Evolutionary conservation across 768 basidiomycete species (phyloP).

Genomic region (Mycena alexandri): DNA sequence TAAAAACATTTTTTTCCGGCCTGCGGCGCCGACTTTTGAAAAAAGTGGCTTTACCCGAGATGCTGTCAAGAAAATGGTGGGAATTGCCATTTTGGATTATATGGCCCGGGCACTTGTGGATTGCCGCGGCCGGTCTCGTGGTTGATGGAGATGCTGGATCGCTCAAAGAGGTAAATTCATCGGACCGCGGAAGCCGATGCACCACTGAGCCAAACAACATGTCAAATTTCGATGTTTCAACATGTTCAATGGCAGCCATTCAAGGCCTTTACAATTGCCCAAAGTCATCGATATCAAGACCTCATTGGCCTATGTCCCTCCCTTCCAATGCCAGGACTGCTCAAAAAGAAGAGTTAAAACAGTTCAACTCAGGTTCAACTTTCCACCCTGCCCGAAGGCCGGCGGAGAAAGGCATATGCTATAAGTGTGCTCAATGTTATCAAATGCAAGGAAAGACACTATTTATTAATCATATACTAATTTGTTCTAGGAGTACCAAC

Average conservation of each 20-base stretch:
- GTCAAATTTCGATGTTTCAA: not conserved
- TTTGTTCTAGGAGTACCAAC: not conserved
- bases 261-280: not conserved
- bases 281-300: too few species aligned
- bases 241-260: too few species aligned
- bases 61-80: constrained; percentile 16
- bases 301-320: too few species aligned
- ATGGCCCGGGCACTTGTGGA: constrained; percentile 7
- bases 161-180: constrained; percentile 15
- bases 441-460: too few species aligned
- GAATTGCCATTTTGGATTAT: constrained; percentile 23
- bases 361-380: too few species aligned
- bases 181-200: constrained; percentile 8
- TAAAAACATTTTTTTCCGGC: too few species aligned
- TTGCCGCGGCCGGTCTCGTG: constrained; percentile 21
- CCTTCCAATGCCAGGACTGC: too few species aligned
- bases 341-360: too few species aligned
- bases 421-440: too few species aligned
- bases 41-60: not conserved
- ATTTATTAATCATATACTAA: not conserved
- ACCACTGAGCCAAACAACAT: constrained; percentile 9
- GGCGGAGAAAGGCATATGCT: too few species aligned
- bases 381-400: too few species aligned
- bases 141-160: constrained; percentile 3
- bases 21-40: constrained; percentile 3